A percentile compares a stretch with the other conserved stretches of the same genome.
phyloP scores from a whole-genome alignment of 148 eudicot genomes.

The Dysphania ambrosioides region DNA sequence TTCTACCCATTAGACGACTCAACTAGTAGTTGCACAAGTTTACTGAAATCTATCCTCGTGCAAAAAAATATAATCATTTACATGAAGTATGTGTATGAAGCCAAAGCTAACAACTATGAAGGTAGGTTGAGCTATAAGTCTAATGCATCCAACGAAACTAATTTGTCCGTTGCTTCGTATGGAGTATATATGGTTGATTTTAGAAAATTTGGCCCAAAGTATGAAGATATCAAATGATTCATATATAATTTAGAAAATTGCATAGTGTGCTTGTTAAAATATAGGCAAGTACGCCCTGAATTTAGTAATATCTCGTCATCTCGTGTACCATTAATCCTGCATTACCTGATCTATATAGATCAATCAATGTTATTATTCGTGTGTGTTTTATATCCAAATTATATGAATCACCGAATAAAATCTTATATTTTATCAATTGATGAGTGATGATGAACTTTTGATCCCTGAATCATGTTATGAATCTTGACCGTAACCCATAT shows the following conservation, averaged over 20 bases:
- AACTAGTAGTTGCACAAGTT: no score
- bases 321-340: background rate
- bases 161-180: no score
- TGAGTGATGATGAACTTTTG: background rate
- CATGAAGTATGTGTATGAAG: no score
- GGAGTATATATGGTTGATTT: no score
- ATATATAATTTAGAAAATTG: background rate
- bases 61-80: no score
- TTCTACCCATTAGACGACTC: no score
- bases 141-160: no score
- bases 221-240: no score
- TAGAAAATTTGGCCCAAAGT: no score
- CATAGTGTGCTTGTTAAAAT: background rate
- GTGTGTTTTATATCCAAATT: background rate
- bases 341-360: background rate
- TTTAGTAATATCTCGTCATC: background rate
- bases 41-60: no score
- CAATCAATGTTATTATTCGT: background rate
- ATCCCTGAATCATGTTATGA: background rate
- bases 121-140: no score
- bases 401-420: background rate
- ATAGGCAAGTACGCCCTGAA: background rate
- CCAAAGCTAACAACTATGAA: no score
- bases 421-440: background rate
- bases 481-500: background rate